Evolutionary conservation across 352 stramenopile genomes (phyloP).

Genomic region (Pythium chondricola): DNA sequence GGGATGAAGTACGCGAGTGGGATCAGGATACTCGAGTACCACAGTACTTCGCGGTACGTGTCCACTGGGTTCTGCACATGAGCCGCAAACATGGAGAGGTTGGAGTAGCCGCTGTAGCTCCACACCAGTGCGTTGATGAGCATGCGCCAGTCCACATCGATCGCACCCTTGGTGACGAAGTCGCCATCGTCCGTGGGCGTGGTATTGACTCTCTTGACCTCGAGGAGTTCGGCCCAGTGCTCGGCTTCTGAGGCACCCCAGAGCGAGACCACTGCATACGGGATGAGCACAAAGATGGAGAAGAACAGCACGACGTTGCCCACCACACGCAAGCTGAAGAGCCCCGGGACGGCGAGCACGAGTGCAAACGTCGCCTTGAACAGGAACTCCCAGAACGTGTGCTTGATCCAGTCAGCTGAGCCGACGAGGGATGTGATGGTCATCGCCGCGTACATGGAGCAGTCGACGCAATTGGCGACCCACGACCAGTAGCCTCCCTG

Average conservation of each 20-base stretch:
- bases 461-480: conserved; percentile 75
- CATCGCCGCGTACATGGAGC: conserved; percentile 58
- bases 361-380: conserved; percentile 37
- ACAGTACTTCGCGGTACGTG: conserved; percentile 39
- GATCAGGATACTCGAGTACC: conserved; percentile 28
- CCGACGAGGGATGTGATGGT: conserved; percentile 25
- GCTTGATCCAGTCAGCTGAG: conserved; percentile 4
- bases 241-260: conserved; percentile 29
- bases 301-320: conserved; percentile 25
- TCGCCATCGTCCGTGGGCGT: conserved; percentile 6
- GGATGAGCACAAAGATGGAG: conserved; percentile 27
- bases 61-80: conserved; percentile 28
- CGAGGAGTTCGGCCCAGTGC: conserved; percentile 29
- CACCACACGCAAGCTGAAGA: conserved; percentile 37
- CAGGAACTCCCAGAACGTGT: conserved; percentile 37
- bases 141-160: conserved; percentile 17
- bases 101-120: conserved; percentile 53
- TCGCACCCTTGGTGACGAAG: conserved; percentile 4
- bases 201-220: conserved; percentile 23
- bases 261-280: conserved; percentile 32
- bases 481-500: conserved; percentile 80
- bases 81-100: conserved; percentile 43
- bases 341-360: conserved; percentile 37
- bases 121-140: conserved; percentile 38
- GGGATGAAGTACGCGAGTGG: conserved; percentile 43